Evolutionary conservation across 306 rosid genomes (phyloP).

Genomic region (Castanospermum australe): DNA sequence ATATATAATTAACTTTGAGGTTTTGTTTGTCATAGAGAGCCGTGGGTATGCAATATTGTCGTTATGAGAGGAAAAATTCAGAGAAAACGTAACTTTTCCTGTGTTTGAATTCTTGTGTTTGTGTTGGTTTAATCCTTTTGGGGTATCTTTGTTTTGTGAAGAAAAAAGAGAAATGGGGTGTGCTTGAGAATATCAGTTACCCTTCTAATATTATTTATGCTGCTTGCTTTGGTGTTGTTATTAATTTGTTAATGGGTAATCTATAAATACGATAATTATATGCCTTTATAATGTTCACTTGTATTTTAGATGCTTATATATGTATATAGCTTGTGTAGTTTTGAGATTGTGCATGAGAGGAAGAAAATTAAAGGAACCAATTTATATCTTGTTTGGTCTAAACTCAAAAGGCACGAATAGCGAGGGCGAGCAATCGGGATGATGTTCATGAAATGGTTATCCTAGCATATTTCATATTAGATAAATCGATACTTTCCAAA

Average conservation of each 20-base stretch:
- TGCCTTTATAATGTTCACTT: not conserved
- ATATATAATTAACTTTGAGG: not conserved
- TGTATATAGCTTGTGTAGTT: not conserved
- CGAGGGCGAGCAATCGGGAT: not conserved
- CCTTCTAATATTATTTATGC: not conserved
- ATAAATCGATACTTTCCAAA: not conserved
- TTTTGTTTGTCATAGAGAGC: not conserved
- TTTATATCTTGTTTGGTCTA: not conserved
- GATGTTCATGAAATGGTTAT: not conserved
- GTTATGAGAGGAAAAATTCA: not conserved
- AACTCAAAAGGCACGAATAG: not conserved
- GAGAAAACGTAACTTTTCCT: not conserved
- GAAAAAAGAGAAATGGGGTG: not conserved
- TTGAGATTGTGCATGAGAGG: not conserved
- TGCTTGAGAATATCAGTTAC: not conserved
- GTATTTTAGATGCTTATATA: not conserved
- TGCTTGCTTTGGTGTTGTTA: constrained; percentile 1
- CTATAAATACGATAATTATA: not conserved
- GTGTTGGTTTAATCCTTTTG: not conserved
- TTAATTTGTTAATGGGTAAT: not conserved
- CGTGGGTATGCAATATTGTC: not conserved
- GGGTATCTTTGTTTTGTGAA: not conserved
- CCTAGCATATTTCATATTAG: not conserved
- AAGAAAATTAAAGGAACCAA: not conserved
- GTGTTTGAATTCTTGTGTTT: not conserved